phyloP scores from a whole-genome alignment of 1,284 basidiomycete species.

The Butyriboletus appendiculatus region DNA sequence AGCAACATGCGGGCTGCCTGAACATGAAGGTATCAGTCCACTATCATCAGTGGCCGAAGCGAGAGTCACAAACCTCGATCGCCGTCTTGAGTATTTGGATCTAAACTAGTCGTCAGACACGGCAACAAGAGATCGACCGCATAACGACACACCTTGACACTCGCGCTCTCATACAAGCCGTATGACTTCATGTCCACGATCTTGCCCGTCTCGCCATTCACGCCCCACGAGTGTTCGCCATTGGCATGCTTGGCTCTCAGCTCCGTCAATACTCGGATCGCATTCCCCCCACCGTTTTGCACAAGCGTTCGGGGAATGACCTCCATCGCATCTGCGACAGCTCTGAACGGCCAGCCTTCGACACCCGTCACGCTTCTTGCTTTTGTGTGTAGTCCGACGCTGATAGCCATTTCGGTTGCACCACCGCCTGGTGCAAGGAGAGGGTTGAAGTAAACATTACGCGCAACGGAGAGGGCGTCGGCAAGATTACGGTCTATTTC shows the following conservation, averaged over 20 bases:
- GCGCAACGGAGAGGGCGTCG: conserved; percentile 96
- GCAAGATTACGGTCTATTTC: conserved; percentile 98
- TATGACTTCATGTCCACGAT: conserved; percentile 95
- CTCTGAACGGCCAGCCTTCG: conserved; percentile 88
- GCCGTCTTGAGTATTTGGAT: conserved; percentile 98
- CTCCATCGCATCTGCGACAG: conserved; percentile 96
- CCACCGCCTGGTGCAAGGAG: conserved; percentile 91
- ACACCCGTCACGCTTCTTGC: conserved; percentile 81
- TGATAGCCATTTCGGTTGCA: conserved; percentile 98
- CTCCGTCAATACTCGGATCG: conserved; percentile 90
- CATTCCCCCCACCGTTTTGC: conserved; percentile 96
- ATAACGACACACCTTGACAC: conserved; percentile 72
- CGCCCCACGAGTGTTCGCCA: conserved; percentile 89
- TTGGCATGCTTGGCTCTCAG: conserved; percentile 94
- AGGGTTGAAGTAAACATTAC: conserved; percentile 97
- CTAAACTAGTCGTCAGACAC: conserved; percentile 35
- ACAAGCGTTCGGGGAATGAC: conserved; percentile 95
- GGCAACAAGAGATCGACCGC: neutral
- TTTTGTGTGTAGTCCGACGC: conserved; percentile 85
- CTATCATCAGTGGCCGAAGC: neutral
- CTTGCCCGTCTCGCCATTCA: conserved; percentile 95
- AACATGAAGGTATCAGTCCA: neutral
- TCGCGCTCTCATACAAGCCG: conserved; percentile 92
- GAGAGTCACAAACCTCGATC: conserved; percentile 65
- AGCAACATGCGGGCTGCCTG: conserved; percentile 88